Conservation (phyloP, 1,284 basidiomycete species). For the Mrakiaceae sp. region DNA sequence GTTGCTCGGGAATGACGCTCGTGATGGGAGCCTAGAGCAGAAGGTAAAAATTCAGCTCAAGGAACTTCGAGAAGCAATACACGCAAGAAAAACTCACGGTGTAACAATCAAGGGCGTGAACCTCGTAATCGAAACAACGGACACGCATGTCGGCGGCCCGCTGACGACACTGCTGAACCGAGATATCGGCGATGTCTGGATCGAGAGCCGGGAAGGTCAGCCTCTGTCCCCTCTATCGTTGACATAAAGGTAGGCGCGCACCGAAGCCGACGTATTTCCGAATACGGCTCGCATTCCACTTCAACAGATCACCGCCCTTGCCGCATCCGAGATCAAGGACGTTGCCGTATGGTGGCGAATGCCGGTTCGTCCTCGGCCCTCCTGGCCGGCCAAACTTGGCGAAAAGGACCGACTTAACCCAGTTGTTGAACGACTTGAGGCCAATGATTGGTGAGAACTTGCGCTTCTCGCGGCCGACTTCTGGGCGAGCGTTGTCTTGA, state of each 20-base stretch:
- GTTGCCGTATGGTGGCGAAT: constrained; percentile 42
- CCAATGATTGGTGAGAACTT: constrained; percentile 91
- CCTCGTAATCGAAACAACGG: constrained; percentile 59
- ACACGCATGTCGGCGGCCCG: constrained; percentile 48
- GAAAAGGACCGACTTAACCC: constrained; percentile 93
- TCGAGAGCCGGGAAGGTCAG: constrained; percentile 1
- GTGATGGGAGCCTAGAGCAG: constrained; percentile 47
- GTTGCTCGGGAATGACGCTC: constrained; percentile 52
- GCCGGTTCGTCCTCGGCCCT: constrained; percentile 27
- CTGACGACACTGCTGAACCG: constrained; percentile 73
- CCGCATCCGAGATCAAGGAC: constrained; percentile 96
- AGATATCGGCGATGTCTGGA: constrained; percentile 79
- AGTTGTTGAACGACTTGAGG: constrained; percentile 96
- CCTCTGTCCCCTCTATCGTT: not conserved
- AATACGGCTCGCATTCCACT: constrained; percentile 85
- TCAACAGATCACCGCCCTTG: constrained; percentile 92
- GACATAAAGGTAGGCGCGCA: constrained; percentile 35
- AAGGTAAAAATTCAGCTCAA: not conserved
- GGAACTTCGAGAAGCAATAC: not conserved
- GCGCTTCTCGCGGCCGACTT: constrained; percentile 74
- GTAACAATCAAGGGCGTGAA: constrained; percentile 85
- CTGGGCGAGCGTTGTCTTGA: constrained; percentile 80
- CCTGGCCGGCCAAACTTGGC: constrained; percentile 52
- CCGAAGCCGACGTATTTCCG: constrained; percentile 71
- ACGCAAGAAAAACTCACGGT: constrained; percentile 33